Evolutionary conservation across 768 basidiomycete genomes (phyloP), one percentile per base, ranked within the genome.

Genomic region (Solioccasus polychromus): DNA sequence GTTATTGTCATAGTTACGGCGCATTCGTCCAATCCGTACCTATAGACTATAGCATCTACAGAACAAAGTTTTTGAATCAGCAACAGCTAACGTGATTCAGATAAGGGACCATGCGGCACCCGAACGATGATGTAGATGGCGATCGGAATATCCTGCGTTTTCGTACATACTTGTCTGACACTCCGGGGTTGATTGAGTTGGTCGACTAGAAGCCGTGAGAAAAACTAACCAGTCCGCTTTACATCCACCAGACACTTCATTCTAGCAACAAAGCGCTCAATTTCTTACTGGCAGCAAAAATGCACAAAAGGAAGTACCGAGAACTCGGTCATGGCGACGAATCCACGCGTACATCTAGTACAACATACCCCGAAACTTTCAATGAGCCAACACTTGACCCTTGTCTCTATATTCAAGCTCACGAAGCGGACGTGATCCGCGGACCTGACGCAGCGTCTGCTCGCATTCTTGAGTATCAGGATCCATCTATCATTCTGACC

Each of bases 341-440:
- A 20, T 20, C 47, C 19, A 8, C 20, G 19, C 22, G 26, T 23
- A 7, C 28, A 23, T 5, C 35, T n/a, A 18, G 15, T 11, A 17
- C 15, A 9, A 14, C 19, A 24, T 26, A 47, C 10, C 47, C 34
- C 2, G 52, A 43, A 12, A 25, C 17, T 18, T n/a, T 20, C 10
- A 54, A 54, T 34, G 15, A 8, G 4, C 12, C 36, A 4, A 14
- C 35, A 12, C 35, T 30, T 4, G 66, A 71, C 39, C 55, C 65
- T 28, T 57, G 55, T 23, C 66, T 82, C 4, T 77, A 71, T 48
- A 68, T 91, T 26, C 80, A 83, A 53, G 91, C 87, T 0, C 76
- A 90, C 59, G 91, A 93, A 64, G 86, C 87, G 5, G 82, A 86
- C 39, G 66, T 93, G 18, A 61, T 83, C 4, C 76, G 76, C 15